Conservation (phyloP, 2,329 filamentous ascomycete species). For the Talaromyces verruculosus region DNA sequence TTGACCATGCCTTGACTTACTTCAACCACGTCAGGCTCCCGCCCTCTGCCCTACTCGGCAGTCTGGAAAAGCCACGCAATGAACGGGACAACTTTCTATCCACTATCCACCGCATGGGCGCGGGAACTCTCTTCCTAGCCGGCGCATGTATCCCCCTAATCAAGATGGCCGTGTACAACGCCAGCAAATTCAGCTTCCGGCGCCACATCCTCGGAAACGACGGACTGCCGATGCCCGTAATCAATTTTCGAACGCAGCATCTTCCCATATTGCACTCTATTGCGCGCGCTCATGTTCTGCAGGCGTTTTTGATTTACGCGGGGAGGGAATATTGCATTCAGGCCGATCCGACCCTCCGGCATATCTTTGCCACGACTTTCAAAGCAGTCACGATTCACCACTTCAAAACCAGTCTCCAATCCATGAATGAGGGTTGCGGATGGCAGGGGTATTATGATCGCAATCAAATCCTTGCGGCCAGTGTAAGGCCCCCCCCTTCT, state of each 20-base stretch:
- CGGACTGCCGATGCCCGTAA: background rate
- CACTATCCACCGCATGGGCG: background rate
- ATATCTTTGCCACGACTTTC: conserved; percentile 21
- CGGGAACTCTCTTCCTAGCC: conserved; percentile 1
- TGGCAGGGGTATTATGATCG: conserved; percentile 22
- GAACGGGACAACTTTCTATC: background rate
- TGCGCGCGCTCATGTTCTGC: conserved; percentile 1
- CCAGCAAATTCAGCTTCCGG: conserved; percentile 3
- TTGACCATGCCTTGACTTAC: conserved; percentile 27
- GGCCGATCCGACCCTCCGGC: background rate
- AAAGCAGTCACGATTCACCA: conserved; percentile 21
- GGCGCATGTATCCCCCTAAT: background rate
- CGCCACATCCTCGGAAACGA: background rate
- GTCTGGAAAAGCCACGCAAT: conserved; percentile 22
- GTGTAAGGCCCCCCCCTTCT: background rate
- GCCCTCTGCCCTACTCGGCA: conserved; percentile 24
- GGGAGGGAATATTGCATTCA: background rate
- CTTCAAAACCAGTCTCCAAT: conserved; percentile 19
- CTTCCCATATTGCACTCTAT: conserved; percentile 6
- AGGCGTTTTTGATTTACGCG: conserved; percentile 1
- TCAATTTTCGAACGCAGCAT: conserved; percentile 6
- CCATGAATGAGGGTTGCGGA: conserved; percentile 22
- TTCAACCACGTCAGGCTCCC: conserved; percentile 28
- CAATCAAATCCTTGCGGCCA: conserved; percentile 22
- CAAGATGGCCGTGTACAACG: background rate